Evolutionary conservation across 164 flowering plant genomes (phyloP).

Genomic region (Pachysandra terminalis): DNA sequence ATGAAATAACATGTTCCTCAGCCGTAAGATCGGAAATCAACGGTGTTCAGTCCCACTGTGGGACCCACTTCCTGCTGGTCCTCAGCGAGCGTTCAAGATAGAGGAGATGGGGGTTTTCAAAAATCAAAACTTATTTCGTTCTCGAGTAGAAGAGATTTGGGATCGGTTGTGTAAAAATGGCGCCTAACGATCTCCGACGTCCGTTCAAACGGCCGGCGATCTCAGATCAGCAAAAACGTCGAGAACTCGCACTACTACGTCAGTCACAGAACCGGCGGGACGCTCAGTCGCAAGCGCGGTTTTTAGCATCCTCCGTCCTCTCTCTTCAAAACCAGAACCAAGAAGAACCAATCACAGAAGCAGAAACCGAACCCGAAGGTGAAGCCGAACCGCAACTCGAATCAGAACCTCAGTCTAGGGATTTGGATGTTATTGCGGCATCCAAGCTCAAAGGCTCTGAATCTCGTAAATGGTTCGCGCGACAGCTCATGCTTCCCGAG

Average conservation of each 20-base stretch:
- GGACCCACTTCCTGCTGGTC: too few species aligned
- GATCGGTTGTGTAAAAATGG: too few species aligned
- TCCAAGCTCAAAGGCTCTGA: slow-evolving; percentile 72
- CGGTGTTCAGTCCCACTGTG: too few species aligned
- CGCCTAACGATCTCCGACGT: slow-evolving; percentile 73
- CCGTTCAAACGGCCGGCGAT: slow-evolving; percentile 76
- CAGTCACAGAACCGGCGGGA: slow-evolving; percentile 75
- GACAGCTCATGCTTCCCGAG: slow-evolving; percentile 92
- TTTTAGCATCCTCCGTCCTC: slow-evolving; percentile 65
- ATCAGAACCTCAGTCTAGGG: slow-evolving; percentile 23
- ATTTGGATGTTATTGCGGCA: slow-evolving; percentile 56
- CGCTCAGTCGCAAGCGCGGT: slow-evolving; percentile 83
- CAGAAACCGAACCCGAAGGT: slow-evolving; percentile 18
- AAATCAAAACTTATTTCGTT: too few species aligned
- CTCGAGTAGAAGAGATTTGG: too few species aligned
- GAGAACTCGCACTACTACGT: slow-evolving; percentile 74
- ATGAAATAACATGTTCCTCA: too few species aligned
- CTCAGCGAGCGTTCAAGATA: too few species aligned
- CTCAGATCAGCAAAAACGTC: slow-evolving; percentile 87
- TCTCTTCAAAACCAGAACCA: slow-evolving; percentile 36
- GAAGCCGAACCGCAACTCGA: slow-evolving; percentile 15
- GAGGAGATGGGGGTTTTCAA: too few species aligned
- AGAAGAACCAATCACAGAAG: slow-evolving; percentile 17
- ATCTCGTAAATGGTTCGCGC: slow-evolving; percentile 83
- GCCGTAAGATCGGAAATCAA: too few species aligned